A percentile compares a stretch with the other conserved stretches of the same genome.
Conservation (phyloP, 495 filamentous ascomycete genomes). For the Corynascus novoguineensis region DNA sequence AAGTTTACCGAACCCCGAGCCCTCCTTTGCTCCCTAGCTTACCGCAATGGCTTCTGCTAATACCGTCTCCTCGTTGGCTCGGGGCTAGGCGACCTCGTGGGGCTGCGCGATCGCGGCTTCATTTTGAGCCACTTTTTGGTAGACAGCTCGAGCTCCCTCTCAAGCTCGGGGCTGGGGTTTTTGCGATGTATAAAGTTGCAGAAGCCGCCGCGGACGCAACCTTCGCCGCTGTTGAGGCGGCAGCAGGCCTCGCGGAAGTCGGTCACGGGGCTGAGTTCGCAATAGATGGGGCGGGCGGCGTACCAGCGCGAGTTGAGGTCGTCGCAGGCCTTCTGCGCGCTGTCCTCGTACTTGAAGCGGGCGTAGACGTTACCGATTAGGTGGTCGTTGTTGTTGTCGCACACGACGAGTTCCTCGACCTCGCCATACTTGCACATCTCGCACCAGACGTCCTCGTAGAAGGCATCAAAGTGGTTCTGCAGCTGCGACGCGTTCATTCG, state of each 20-base stretch:
- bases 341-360: constrained; percentile 99
- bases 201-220: constrained; percentile 92
- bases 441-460: constrained; percentile 99
- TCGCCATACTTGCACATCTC: constrained; percentile 96
- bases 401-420: constrained; percentile 82
- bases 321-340: constrained; percentile 88
- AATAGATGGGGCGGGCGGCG: constrained; percentile 94
- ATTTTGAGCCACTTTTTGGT: constrained; percentile 96
- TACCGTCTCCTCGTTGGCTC: constrained; percentile 67
- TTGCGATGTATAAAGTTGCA: constrained; percentile 99
- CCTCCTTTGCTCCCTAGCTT: neutral
- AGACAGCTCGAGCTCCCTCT: constrained; percentile 74
- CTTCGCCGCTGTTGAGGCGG: constrained; percentile 87
- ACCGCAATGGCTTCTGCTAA: too few species aligned
- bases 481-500: constrained; percentile 92
- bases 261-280: constrained; percentile 92
- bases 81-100: constrained; percentile 65
- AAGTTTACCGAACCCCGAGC: neutral
- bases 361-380: constrained; percentile 99
- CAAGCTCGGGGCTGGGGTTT: constrained; percentile 81
- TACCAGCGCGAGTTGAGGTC: constrained; percentile 94
- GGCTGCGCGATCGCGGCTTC: constrained; percentile 80
- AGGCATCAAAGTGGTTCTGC: constrained; percentile 98
- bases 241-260: constrained; percentile 99
- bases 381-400: constrained; percentile 97